phyloP scores from a whole-genome alignment of 2,329 filamentous ascomycete species.

The Xylaria sp. region DNA sequence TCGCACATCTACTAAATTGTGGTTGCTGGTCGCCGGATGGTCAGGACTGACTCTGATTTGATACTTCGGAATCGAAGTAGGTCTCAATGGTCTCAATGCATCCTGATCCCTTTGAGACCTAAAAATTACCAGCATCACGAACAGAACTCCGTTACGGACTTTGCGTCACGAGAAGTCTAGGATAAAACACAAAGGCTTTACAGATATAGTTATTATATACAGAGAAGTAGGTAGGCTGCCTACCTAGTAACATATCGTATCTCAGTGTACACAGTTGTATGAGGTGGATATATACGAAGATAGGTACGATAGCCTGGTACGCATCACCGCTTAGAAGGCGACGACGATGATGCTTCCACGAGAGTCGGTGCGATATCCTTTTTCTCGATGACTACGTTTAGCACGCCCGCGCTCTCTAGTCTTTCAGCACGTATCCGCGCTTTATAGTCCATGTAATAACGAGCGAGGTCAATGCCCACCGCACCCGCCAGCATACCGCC shows the following conservation, averaged over 20 bases:
- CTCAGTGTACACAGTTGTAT: not conserved
- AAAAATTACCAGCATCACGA: not conserved
- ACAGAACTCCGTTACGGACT: not conserved
- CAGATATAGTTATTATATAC: not conserved
- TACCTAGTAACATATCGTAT: not conserved
- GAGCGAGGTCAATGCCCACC: slow-evolving; percentile 52
- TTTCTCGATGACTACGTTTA: slow-evolving; percentile 36
- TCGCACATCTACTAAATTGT: not conserved
- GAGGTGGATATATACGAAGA: slow-evolving; percentile 6
- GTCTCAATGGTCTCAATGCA: not conserved
- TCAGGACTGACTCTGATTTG: not conserved
- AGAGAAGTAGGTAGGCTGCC: not conserved
- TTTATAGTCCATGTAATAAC: slow-evolving; percentile 46
- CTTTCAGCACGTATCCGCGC: slow-evolving; percentile 41
- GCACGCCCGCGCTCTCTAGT: slow-evolving; percentile 40
- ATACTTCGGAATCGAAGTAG: not conserved
- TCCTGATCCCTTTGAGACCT: not conserved
- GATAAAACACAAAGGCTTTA: not conserved
- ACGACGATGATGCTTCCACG: slow-evolving; percentile 13
- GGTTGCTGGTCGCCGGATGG: not conserved
- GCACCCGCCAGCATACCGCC: slow-evolving; percentile 61
- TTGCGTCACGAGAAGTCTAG: not conserved
- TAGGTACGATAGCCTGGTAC: slow-evolving; percentile 10
- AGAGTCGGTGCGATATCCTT: slow-evolving; percentile 20
- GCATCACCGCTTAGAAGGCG: slow-evolving; percentile 17